Evolutionary conservation across 2,329 filamentous ascomycete genomes (phyloP).

Genomic region (Metarhizium album): DNA sequence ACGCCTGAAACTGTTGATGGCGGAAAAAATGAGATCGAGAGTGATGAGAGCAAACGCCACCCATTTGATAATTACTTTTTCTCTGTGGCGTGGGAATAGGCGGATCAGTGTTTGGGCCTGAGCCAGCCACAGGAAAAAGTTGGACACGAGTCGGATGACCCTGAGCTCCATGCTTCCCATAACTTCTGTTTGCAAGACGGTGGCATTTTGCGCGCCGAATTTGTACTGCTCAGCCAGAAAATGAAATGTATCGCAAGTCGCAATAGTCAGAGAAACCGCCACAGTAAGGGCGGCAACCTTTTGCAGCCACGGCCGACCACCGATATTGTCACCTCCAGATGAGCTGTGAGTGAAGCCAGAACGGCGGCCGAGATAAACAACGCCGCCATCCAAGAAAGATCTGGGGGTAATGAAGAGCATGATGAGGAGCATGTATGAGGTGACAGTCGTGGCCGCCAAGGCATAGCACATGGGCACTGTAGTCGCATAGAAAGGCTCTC

Average conservation of each 20-base stretch:
- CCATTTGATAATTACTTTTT: conserved; percentile 99
- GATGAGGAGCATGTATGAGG: conserved; percentile 84
- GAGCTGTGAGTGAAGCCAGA: conserved; percentile 82
- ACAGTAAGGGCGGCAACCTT: conserved; percentile 66
- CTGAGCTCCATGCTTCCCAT: conserved; percentile 79
- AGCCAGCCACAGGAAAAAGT: conserved; percentile 93
- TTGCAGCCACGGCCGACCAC: conserved; percentile 88
- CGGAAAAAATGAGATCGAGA: conserved; percentile 82
- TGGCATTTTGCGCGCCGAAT: conserved; percentile 69
- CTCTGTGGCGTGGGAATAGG: conserved; percentile 88
- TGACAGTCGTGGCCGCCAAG: conserved; percentile 80
- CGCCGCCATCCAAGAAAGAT: conserved; percentile 79
- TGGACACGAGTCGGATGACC: conserved; percentile 83
- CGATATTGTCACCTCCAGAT: conserved; percentile 69
- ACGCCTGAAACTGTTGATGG: conserved; percentile 72
- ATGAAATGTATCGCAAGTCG: conserved; percentile 80
- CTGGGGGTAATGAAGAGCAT: conserved; percentile 93
- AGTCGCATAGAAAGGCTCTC: conserved; percentile 87
- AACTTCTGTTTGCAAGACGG: conserved; percentile 64
- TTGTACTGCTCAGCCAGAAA: conserved; percentile 76
- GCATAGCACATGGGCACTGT: conserved; percentile 90
- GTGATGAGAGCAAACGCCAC: conserved; percentile 89
- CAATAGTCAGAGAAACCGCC: conserved; percentile 81
- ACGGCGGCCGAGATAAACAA: conserved; percentile 67
- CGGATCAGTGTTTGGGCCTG: conserved; percentile 95